Evolutionary conservation across 2,329 filamentous ascomycete species (phyloP).

Genomic region (Colletotrichum tofieldiae): DNA sequence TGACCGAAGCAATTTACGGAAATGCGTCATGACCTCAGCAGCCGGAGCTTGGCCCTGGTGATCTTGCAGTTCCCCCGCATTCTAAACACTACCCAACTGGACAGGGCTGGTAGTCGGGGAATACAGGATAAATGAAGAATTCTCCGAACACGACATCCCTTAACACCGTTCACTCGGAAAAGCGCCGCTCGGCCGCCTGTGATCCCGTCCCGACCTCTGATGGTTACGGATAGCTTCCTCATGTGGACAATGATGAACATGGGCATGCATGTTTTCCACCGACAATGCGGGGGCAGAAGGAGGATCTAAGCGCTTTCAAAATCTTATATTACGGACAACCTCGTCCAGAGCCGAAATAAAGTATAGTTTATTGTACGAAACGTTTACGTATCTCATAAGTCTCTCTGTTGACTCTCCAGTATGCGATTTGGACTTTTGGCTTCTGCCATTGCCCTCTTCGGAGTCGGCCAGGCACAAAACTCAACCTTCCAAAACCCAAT

Average conservation of each 20-base stretch:
- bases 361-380: no score
- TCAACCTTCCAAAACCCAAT: conserved; percentile 59
- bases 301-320: not conserved
- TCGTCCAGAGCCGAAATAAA: not conserved
- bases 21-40: not conserved
- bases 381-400: no score
- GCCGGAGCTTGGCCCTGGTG: conserved; percentile 2
- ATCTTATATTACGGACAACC: no score
- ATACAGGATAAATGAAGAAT: conserved; percentile 19
- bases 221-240: fast-evolving
- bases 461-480: conserved; percentile 39
- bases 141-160: not conserved
- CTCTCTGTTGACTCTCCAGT: not conserved
- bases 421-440: not conserved
- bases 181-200: not conserved
- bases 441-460: not conserved
- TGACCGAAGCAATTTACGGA: not conserved
- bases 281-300: not conserved
- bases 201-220: not conserved
- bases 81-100: not conserved
- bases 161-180: conserved; percentile 18
- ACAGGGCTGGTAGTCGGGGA: conserved; percentile 18
- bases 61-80: conserved; percentile 26
- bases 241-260: not conserved
- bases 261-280: conserved; percentile 8